Percentiles rank a stretch among this genome's conserved stretches.
Conservation (phyloP, 352 stramenopile genomes). For the Phytophthora ramorum region DNA sequence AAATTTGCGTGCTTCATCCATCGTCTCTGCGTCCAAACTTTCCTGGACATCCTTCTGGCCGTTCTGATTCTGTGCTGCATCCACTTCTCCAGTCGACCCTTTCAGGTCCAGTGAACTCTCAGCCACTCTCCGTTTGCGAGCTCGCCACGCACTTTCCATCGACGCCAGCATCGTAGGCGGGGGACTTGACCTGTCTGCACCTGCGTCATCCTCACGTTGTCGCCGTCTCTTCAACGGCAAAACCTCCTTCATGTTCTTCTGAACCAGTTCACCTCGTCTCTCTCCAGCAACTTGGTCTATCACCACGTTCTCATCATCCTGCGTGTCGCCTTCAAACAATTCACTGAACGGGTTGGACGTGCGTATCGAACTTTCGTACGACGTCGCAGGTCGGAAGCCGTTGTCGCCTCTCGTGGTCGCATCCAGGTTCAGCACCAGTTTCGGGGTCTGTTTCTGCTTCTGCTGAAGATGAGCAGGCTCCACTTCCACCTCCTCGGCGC, state of each 20-base stretch:
- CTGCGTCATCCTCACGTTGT: not conserved
- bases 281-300: not conserved
- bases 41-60: not conserved
- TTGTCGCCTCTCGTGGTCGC: constrained; percentile 9
- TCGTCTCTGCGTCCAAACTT: not conserved
- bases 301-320: constrained; percentile 43
- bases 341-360: constrained; percentile 47
- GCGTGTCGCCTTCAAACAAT: constrained; percentile 61
- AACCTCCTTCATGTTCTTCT: not conserved
- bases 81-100: not conserved
- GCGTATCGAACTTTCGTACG: not conserved
- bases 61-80: not conserved
- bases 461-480: not conserved
- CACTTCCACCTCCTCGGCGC: constrained; percentile 14
- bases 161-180: constrained; percentile 30
- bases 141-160: constrained; percentile 33
- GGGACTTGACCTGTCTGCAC: constrained; percentile 15
- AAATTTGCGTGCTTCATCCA: not conserved
- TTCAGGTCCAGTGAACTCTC: not conserved
- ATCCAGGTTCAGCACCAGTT: constrained; percentile 48
- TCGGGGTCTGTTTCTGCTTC: constrained; percentile 17
- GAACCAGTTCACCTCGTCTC: not conserved
- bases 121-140: constrained; percentile 24
- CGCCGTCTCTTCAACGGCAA: constrained; percentile 7
- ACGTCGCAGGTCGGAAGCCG: constrained; percentile 14